These are phyloP conservation scores for Wickerhamomyces xylosicus DNA, from an alignment of 805 yeast species.

Conservation along the genomic window DNA sequence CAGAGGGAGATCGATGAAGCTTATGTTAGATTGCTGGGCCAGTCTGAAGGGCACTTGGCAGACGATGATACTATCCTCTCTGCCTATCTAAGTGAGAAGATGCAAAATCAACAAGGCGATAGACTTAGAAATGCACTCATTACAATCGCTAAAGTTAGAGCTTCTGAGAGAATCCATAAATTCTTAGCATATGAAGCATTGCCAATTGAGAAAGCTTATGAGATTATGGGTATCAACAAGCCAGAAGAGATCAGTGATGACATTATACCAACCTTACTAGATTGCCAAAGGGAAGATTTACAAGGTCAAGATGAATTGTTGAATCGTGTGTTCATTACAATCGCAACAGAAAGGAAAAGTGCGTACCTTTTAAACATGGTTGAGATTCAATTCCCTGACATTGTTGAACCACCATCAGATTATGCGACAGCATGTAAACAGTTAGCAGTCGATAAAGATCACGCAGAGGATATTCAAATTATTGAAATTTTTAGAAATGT, in stretches of 20 bases:
- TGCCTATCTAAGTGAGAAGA: conserved; percentile 22
- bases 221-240: conserved; percentile 36
- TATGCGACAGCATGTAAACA: conserved; percentile 33
- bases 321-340: conserved; percentile 49
- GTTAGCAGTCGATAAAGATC: conserved; percentile 35
- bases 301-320: conserved; percentile 29
- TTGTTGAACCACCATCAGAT: conserved; percentile 16
- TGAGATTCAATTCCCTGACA: conserved; percentile 23
- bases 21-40: conserved; percentile 24
- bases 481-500: conserved; percentile 38
- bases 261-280: conserved; percentile 65
- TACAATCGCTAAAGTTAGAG: conserved; percentile 27
- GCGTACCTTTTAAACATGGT: conserved; percentile 46
- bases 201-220: conserved; percentile 39
- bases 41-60: conserved; percentile 13
- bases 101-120: conserved; percentile 11
- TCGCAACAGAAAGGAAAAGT: conserved; percentile 51
- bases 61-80: conserved; percentile 22
- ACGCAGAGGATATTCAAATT: conserved; percentile 46
- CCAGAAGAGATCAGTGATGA: conserved; percentile 46
- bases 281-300: conserved; percentile 47
- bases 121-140: conserved; percentile 29
- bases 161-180: conserved; percentile 24
- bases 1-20: conserved; percentile 35
- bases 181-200: conserved; percentile 38